A percentile compares a stretch with the other conserved stretches of the same genome.
Conservation (phyloP, 306 rosid genomes). For the Cyclanthera cordifolia region DNA sequence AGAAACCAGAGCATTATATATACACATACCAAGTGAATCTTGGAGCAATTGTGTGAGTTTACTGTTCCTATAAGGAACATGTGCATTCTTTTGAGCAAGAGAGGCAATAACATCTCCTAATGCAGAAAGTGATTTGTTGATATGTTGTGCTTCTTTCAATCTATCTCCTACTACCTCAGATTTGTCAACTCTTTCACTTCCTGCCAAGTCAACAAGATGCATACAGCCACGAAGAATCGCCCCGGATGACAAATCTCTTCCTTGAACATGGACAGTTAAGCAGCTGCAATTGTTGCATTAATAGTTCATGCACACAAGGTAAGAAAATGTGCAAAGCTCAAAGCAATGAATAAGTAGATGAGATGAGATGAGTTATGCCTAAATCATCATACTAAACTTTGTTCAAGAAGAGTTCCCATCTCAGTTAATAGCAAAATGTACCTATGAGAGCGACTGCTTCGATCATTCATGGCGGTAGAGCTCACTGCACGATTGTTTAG, state of each 20-base stretch:
- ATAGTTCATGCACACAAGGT: slow-evolving; percentile 6
- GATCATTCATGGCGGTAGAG: slow-evolving; percentile 77
- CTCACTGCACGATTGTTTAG: slow-evolving; percentile 75
- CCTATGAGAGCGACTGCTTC: slow-evolving; percentile 95
- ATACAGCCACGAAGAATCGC: slow-evolving; percentile 55
- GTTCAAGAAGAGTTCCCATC: background rate
- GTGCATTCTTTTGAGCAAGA: slow-evolving; percentile 71
- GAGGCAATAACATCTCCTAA: slow-evolving; percentile 91
- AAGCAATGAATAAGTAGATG: background rate
- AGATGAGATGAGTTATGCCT: background rate
- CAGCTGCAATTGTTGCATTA: slow-evolving; percentile 46
- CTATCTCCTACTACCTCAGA: slow-evolving; percentile 90
- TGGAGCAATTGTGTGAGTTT: slow-evolving; percentile 96
- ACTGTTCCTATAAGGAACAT: slow-evolving; percentile 92
- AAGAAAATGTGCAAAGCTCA: background rate
- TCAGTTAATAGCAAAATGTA: slow-evolving; percentile 11
- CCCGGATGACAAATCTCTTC: slow-evolving; percentile 64
- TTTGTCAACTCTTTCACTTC: slow-evolving; percentile 96
- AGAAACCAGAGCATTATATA: background rate
- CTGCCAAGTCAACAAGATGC: slow-evolving; percentile 97
- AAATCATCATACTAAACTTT: background rate
- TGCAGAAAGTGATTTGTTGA: slow-evolving; percentile 93
- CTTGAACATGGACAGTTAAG: slow-evolving; percentile 91
- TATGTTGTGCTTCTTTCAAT: slow-evolving; percentile 91
- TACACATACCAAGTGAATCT: slow-evolving; percentile 68